Conservation (phyloP, 1,139 yeast species). For the Yamadazyma dushanensis region DNA sequence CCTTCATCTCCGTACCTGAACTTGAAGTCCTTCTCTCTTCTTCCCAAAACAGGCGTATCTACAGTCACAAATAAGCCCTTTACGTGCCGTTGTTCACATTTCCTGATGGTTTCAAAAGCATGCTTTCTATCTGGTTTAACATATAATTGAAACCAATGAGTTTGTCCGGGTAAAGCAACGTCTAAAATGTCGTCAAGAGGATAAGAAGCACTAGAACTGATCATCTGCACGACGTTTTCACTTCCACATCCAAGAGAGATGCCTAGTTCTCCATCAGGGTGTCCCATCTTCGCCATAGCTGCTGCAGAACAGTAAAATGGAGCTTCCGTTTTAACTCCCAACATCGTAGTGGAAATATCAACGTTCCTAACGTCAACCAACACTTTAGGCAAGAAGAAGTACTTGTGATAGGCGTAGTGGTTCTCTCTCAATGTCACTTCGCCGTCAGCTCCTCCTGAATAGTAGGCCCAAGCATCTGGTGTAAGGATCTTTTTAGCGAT, state of each 20-base stretch:
- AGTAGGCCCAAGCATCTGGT: slow-evolving; percentile 82
- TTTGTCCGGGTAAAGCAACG: slow-evolving; percentile 31
- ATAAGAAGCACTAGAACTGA: slow-evolving; percentile 55
- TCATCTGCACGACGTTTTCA: slow-evolving; percentile 55
- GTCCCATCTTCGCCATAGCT: slow-evolving; percentile 56
- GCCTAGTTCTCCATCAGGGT: slow-evolving; percentile 54
- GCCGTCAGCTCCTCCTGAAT: slow-evolving; percentile 83
- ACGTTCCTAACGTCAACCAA: slow-evolving; percentile 59
- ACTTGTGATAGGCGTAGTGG: slow-evolving; percentile 76
- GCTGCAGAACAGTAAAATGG: slow-evolving; percentile 64
- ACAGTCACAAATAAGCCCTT: slow-evolving; percentile 31
- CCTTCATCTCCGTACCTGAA: slow-evolving; percentile 16
- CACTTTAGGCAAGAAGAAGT: slow-evolving; percentile 75
- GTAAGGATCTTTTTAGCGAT: slow-evolving; percentile 71
- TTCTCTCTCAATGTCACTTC: slow-evolving; percentile 82
- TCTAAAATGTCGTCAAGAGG: slow-evolving; percentile 57
- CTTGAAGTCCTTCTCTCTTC: slow-evolving; percentile 26
- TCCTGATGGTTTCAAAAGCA: slow-evolving; percentile 19
- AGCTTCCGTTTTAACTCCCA: slow-evolving; percentile 48
- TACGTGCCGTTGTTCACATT: slow-evolving; percentile 23
- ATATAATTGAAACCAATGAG: slow-evolving; percentile 46
- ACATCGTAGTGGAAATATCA: slow-evolving; percentile 46
- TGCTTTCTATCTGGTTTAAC: slow-evolving; percentile 36
- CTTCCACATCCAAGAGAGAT: slow-evolving; percentile 50
- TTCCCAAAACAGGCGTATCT: slow-evolving; percentile 26